Percentiles rank a stretch among this genome's conserved stretches.
Evolutionary conservation across 352 stramenopile species (phyloP).

Genomic region (Phytophthora melonis): DNA sequence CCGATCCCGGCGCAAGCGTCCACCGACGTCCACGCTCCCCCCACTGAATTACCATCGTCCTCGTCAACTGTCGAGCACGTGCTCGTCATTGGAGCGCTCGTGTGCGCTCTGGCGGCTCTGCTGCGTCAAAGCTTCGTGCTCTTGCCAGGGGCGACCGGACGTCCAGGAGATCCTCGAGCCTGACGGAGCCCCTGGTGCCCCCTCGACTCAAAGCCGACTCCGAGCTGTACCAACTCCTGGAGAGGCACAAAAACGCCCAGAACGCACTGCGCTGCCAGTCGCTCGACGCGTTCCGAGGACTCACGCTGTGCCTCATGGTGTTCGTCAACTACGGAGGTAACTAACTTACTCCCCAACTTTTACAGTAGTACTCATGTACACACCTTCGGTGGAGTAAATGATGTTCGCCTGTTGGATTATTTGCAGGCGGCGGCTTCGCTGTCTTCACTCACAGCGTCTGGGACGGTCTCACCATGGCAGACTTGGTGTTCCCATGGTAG

Average conservation of each 20-base stretch:
- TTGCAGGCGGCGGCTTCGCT: slow-evolving; percentile 60
- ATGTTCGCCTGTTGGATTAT: not conserved
- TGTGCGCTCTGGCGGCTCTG: not conserved
- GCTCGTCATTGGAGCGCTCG: not conserved
- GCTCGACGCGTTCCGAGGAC: slow-evolving; percentile 79
- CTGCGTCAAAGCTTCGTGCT: slow-evolving; percentile 20
- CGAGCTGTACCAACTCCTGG: slow-evolving; percentile 12
- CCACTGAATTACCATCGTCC: not conserved
- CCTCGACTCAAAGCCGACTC: slow-evolving; percentile 21
- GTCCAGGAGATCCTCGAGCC: slow-evolving; percentile 17
- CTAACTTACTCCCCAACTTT: not conserved
- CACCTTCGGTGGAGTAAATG: not conserved
- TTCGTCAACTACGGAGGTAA: slow-evolving; percentile 92
- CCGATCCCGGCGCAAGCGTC: not conserved
- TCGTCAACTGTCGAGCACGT: not conserved
- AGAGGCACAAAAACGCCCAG: slow-evolving; percentile 9
- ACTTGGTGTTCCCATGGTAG: slow-evolving; percentile 84
- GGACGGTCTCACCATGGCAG: slow-evolving; percentile 81
- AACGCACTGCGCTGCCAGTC: slow-evolving; percentile 36
- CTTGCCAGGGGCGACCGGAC: not conserved
- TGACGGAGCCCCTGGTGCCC: slow-evolving; percentile 25
- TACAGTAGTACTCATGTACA: not conserved
- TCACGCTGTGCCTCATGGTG: slow-evolving; percentile 84
- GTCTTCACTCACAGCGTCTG: slow-evolving; percentile 79
- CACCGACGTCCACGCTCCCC: too few relatives aligned